A percentile compares a stretch with the other conserved stretches of the same genome.
phyloP scores from a whole-genome alignment of 1,284 basidiomycete genomes.

The Heterobasidion occidentale region DNA sequence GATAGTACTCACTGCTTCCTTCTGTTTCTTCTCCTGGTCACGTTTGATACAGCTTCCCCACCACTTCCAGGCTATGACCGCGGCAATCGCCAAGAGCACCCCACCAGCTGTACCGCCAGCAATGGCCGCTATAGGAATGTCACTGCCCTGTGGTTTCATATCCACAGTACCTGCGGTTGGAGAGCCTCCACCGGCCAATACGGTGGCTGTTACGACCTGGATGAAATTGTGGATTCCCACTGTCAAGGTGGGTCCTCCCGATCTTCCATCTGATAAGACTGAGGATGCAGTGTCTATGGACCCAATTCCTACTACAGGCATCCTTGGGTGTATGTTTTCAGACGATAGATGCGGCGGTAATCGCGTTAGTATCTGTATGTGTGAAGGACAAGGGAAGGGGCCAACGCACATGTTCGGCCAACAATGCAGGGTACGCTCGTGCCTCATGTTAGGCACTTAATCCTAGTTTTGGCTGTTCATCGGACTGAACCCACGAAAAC shows the following conservation, averaged over 20 bases:
- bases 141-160: neutral
- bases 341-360: too few species aligned
- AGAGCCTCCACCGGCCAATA: conserved; percentile 16
- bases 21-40: conserved; percentile 24
- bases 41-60: conserved; percentile 41
- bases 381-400: neutral
- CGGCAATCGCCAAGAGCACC: conserved; percentile 34
- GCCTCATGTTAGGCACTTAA: too few species aligned
- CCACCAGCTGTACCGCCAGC: conserved; percentile 43
- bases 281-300: too few species aligned
- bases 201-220: conserved; percentile 22
- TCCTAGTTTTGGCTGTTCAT: too few species aligned
- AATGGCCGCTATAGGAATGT: conserved; percentile 40
- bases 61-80: conserved; percentile 37
- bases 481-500: too few species aligned
- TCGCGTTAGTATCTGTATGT: neutral
- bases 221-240: neutral
- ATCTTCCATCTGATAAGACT: too few species aligned
- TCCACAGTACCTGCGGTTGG: neutral
- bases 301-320: too few species aligned
- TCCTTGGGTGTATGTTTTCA: too few species aligned
- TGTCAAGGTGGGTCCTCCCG: too few species aligned
- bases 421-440: neutral
- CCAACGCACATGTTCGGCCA: neutral
- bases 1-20: conserved; percentile 29